Base-by-base conservation (phyloP, 78 protist genomes). In the Polysphondylium violaceum region DNA sequence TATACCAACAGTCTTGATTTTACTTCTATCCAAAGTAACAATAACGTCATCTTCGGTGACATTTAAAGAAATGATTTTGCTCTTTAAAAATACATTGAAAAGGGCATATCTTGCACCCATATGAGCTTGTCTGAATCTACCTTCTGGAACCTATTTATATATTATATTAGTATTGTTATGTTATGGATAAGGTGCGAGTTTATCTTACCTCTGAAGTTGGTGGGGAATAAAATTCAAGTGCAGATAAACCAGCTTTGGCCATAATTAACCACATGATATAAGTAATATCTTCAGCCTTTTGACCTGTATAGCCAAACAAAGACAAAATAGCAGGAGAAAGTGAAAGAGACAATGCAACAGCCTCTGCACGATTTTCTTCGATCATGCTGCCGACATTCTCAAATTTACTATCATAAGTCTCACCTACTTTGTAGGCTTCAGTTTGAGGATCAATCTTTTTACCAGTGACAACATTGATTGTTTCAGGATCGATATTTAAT, bases 341-440 rank as follows among this genome's bases (percentile, higher is more conserved):
- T n/a, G 76, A 59, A 51, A 93, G 93, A 31, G 63, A 72, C 41
- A 93, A 19, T 16, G 95, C 96, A 14, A 65, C 89, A 67, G 81
- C 36, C 75, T 96, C 97, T 0, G 97, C 97, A 16, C 97, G 81
- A 74, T 96, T 94, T 77, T 96, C 97, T 43, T 96, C 97, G 47
- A 58, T 59, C 16, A 90, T 21, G 3, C 81, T 33, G 3, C 79
- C 91, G 0, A 83, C n/a, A 33, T 71, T 58, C 38, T 83, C 58
- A 44, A 95, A 90, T 44, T 19, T 36, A 31, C 88, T 25, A 60
- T 88, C 96, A 59, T 87, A 96, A 38, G 98, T 92, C 64, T 94
- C 94, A 50, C 95, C 94, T 12, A 56, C 38, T 74, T 72, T 43
- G 74, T 96, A 94, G 36, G 35, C 91, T 27, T 86, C 87, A 1